Conservation (phyloP, 805 yeast genomes). For the Metschnikowia cerradonensis region DNA sequence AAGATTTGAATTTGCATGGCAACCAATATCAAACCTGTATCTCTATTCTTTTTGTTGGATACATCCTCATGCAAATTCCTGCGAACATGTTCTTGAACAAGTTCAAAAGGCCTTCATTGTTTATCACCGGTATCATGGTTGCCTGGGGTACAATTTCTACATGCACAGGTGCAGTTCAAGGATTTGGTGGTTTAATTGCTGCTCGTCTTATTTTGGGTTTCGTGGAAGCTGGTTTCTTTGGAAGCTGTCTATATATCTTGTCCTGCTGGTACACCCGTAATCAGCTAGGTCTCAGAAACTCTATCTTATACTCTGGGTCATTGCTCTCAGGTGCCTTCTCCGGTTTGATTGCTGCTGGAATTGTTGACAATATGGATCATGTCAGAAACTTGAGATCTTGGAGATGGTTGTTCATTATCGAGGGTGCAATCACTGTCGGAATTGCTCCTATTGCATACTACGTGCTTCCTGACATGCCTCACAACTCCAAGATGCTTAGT, state of each 20-base stretch:
- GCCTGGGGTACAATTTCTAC: slow-evolving; percentile 49
- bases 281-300: slow-evolving; percentile 47
- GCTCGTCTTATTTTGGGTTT: slow-evolving; percentile 47
- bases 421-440: slow-evolving; percentile 50
- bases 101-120: slow-evolving; percentile 48
- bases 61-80: slow-evolving; percentile 47
- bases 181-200: slow-evolving; percentile 42
- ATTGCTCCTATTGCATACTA: slow-evolving; percentile 43
- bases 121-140: slow-evolving; percentile 47
- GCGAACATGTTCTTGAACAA: slow-evolving; percentile 45
- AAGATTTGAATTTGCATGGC: slow-evolving; percentile 40
- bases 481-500: slow-evolving; percentile 43
- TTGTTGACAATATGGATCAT: slow-evolving; percentile 36
- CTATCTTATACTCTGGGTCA: slow-evolving; percentile 50
- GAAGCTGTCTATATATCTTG: slow-evolving; percentile 45
- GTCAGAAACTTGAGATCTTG: slow-evolving; percentile 28
- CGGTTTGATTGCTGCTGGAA: slow-evolving; percentile 54
- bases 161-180: slow-evolving; percentile 45
- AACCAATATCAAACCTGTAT: slow-evolving; percentile 47
- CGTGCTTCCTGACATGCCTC: slow-evolving; percentile 51
- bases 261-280: slow-evolving; percentile 54
- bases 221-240: slow-evolving; percentile 45
- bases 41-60: slow-evolving; percentile 49
- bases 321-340: slow-evolving; percentile 51
- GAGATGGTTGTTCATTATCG: slow-evolving; percentile 56